Evolutionary conservation across 1,139 yeast species (phyloP).

Genomic region (Pichia cactophila): DNA sequence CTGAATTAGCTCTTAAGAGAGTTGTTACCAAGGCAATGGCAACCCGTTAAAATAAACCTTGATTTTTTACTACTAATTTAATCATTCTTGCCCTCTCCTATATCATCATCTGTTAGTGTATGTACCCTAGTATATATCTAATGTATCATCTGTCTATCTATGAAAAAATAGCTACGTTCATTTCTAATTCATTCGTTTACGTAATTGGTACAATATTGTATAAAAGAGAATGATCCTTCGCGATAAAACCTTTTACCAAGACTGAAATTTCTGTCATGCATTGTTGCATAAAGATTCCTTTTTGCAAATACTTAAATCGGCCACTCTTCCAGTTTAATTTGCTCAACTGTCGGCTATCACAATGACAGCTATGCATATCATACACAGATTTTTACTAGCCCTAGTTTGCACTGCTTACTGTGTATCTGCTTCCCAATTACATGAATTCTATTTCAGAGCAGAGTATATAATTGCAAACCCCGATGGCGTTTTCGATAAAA

Average conservation of each 20-base stretch:
- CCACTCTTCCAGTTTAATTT: not conserved
- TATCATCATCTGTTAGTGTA: not conserved
- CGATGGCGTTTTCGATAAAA: constrained; percentile 43
- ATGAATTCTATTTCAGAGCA: constrained; percentile 41
- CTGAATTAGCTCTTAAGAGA: constrained; percentile 98
- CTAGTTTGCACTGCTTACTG: not conserved
- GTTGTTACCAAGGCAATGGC: constrained; percentile 99
- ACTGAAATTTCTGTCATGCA: no score
- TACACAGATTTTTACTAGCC: not conserved
- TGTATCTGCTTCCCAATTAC: not conserved
- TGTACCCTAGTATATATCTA: constrained; percentile 1
- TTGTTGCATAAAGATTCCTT: no score
- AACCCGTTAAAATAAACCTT: constrained; percentile 65
- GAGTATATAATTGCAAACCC: constrained; percentile 55
- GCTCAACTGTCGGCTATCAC: not conserved
- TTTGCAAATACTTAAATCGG: not conserved
- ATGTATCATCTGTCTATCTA: constrained; percentile 1
- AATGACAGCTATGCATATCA: not conserved
- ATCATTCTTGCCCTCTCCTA: not conserved
- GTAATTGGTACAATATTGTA: no score
- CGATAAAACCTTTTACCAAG: no score
- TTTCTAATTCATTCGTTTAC: not conserved
- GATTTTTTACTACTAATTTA: not conserved
- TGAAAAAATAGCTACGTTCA: not conserved
- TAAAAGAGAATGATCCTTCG: no score